Evolutionary conservation across 805 yeast species (phyloP).

Genomic region (Dipodascopsis uninucleata): DNA sequence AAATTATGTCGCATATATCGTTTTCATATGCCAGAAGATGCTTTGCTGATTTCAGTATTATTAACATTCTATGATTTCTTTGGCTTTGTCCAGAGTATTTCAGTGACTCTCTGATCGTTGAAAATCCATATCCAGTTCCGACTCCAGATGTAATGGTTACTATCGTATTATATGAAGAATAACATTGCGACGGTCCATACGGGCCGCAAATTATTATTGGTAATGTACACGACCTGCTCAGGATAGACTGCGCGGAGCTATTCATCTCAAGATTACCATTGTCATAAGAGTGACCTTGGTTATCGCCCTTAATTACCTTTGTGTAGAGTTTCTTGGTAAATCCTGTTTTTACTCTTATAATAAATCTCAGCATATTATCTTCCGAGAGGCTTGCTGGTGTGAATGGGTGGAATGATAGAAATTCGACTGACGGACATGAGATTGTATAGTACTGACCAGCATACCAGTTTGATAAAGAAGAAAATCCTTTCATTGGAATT

Average conservation of each 20-base stretch:
- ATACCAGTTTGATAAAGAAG: slow-evolving; percentile 16
- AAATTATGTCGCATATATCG: too few relatives aligned
- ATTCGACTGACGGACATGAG: slow-evolving; percentile 26
- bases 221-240: not conserved
- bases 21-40: too few relatives aligned
- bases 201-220: too few relatives aligned
- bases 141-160: too few relatives aligned
- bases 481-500: slow-evolving; percentile 8
- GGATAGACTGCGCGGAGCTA: not conserved
- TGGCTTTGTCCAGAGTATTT: too few relatives aligned
- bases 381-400: slow-evolving; percentile 43
- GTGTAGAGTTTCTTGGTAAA: slow-evolving; percentile 12
- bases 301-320: not conserved
- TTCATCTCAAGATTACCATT: not conserved
- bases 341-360: slow-evolving; percentile 35
- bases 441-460: slow-evolving; percentile 29
- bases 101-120: too few relatives aligned
- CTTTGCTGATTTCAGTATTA: too few relatives aligned
- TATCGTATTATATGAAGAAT: too few relatives aligned
- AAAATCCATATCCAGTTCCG: too few relatives aligned
- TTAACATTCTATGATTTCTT: too few relatives aligned
- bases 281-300: not conserved
- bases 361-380: slow-evolving; percentile 40
- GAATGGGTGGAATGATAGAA: slow-evolving; percentile 29
- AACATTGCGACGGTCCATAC: too few relatives aligned